Conservation (phyloP, 2,329 filamentous ascomycete genomes). For the Sporothrix dimorphospora region DNA sequence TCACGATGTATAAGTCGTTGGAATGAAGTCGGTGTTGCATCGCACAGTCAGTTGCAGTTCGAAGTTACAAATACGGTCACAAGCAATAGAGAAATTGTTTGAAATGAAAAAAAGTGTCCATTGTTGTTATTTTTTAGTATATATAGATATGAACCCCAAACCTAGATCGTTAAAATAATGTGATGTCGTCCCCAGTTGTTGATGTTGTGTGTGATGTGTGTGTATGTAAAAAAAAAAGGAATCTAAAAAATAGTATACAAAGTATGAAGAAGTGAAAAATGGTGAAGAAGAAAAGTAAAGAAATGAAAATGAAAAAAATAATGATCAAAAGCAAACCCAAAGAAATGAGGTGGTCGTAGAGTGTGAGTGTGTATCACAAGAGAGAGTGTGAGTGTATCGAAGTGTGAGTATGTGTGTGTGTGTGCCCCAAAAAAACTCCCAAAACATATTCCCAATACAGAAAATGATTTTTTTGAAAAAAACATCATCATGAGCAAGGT, state of each 20-base stretch:
- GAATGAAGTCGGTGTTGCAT: no score
- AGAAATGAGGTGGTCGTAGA: not conserved
- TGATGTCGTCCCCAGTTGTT: conserved; percentile 12
- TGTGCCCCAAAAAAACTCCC: conserved; percentile 7
- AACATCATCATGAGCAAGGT: conserved; percentile 1
- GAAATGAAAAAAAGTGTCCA: conserved; percentile 22
- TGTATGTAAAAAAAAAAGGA: conserved; percentile 15
- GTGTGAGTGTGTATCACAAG: not conserved
- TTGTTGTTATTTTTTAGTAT: conserved; percentile 14
- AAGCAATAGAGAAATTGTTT: not conserved
- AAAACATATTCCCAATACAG: conserved; percentile 1
- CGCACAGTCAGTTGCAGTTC: no score
- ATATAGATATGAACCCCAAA: conserved; percentile 21
- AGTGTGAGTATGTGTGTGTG: not conserved
- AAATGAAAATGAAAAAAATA: not conserved
- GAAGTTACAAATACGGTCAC: not conserved
- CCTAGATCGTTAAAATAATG: conserved; percentile 9
- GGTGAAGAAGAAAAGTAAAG: not conserved
- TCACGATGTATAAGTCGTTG: not conserved
- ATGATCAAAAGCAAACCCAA: conserved; percentile 3
- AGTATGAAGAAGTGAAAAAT: conserved; percentile 26
- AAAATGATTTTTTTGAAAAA: conserved; percentile 20
- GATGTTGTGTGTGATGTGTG: no score
- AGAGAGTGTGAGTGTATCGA: not conserved
- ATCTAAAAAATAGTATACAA: conserved; percentile 24